These are phyloP conservation scores for Fraxinus excelsior DNA, from an alignment of 257 asterid species.

Conservation along the genomic window DNA sequence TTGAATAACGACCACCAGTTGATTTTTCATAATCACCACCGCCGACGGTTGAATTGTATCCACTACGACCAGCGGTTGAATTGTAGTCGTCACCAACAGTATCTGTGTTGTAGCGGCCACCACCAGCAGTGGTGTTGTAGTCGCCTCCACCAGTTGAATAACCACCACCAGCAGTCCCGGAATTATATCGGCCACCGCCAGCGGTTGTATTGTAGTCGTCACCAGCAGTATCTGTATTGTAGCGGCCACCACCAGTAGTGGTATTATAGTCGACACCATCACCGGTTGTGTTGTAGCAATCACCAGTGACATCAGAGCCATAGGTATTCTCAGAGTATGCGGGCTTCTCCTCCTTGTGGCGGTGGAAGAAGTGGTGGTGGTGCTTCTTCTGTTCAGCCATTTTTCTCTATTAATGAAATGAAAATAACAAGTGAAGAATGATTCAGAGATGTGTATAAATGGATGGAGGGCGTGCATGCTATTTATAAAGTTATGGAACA, in stretches of 20 bases:
- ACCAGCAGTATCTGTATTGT: neutral
- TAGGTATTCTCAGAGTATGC: constrained; percentile 36
- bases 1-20: no score
- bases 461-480: neutral
- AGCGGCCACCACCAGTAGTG: neutral
- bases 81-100: neutral
- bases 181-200: neutral
- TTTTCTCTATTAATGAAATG: neutral
- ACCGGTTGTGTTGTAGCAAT: neutral
- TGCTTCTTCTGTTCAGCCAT: constrained; percentile 5
- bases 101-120: neutral
- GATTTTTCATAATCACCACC: neutral
- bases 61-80: no score
- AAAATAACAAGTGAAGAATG: neutral
- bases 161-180: neutral
- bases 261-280: neutral
- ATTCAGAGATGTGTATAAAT: neutral
- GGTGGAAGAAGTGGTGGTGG: constrained; percentile 37
- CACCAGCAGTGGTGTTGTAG: neutral
- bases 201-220: constrained; percentile 8
- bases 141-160: neutral
- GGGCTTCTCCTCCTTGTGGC: neutral
- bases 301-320: constrained; percentile 1
- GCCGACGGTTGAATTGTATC: no score
- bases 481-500: neutral